Evolutionary conservation across 139 green algal species (phyloP), one percentile per base, ranked within the genome.

Genomic region (Chlorella ohadii): DNA sequence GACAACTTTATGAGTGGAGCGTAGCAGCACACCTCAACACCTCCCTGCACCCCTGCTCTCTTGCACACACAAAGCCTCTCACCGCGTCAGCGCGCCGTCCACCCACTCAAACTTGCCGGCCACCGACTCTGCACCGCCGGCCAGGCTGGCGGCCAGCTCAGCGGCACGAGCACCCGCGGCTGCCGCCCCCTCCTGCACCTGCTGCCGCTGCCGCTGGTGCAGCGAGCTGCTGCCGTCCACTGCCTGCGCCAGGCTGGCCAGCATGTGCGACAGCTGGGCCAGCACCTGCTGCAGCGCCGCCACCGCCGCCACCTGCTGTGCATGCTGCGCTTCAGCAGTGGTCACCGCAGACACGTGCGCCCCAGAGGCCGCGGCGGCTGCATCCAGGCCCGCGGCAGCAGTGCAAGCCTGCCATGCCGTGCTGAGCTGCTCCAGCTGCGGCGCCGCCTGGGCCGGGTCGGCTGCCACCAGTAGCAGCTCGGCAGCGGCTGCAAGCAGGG

Each of bases 41-140:
- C 28, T 68, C 28, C 20, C 20, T 16, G 59, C 23, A 66, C 22
- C 59, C 1, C 59, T n/a, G 41, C 28, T 5, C 12, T 72, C 13
- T 27, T 15, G 11, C 57, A 16, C 31, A 51, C 34, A 33, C 66
- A 33, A 51, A 47, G 3, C 72, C 13, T 11, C 70, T 87, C 68
- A 84, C 83, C 83, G 78, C 0, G 96, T 93, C 56, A 99, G 88
- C 20, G 87, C 90, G 27, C 97, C 97, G 81, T 99, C 97, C 33
- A 99, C 94, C 97, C 97, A 99, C 88, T 98, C 95, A 92, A 99
- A 99, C 19, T 94, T 92, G 34, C 97, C 96, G 19, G 84, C 89
- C 4, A 82, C 84, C 19, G 72, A 77, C 28, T 70, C 84, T 15
- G 59, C 78, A n/a, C 86, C 88, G 34, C 86, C 83, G 0, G 77